Conservation (phyloP, 2,329 filamentous ascomycete species). For the Xylaria sp. region DNA sequence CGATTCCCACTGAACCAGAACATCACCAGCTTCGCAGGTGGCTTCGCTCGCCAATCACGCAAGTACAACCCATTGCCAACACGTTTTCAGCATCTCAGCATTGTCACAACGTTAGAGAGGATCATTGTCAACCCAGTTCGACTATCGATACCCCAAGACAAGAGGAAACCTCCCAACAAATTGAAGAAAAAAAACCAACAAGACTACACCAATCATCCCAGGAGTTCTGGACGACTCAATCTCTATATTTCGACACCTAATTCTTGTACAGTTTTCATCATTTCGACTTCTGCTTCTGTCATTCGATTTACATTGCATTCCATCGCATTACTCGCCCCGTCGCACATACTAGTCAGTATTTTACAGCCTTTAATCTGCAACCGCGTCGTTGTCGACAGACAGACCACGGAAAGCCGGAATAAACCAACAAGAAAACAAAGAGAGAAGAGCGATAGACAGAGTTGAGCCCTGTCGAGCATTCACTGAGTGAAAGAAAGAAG, state of each 20-base stretch:
- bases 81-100: conserved; percentile 20
- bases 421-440: not conserved
- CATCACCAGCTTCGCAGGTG: conserved; percentile 27
- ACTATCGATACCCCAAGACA: conserved; percentile 13
- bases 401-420: conserved; percentile 1
- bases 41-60: conserved; percentile 27
- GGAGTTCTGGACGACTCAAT: conserved; percentile 33
- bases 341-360: conserved; percentile 31
- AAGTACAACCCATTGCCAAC: conserved; percentile 15
- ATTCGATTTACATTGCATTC: conserved; percentile 37
- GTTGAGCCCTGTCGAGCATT: not conserved
- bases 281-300: conserved; percentile 25
- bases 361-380: conserved; percentile 33
- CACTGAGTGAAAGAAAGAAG: not conserved
- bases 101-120: conserved; percentile 27
- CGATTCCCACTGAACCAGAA: conserved; percentile 17
- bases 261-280: conserved; percentile 32
- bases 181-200: conserved; percentile 36
- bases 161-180: conserved; percentile 30
- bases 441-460: not conserved
- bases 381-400: conserved; percentile 29
- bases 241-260: conserved; percentile 30
- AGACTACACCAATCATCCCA: conserved; percentile 13
- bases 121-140: conserved; percentile 7
- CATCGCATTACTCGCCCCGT: conserved; percentile 27